Conservation (phyloP, 805 yeast genomes). For the Cyberlindnera suaveolens region DNA sequence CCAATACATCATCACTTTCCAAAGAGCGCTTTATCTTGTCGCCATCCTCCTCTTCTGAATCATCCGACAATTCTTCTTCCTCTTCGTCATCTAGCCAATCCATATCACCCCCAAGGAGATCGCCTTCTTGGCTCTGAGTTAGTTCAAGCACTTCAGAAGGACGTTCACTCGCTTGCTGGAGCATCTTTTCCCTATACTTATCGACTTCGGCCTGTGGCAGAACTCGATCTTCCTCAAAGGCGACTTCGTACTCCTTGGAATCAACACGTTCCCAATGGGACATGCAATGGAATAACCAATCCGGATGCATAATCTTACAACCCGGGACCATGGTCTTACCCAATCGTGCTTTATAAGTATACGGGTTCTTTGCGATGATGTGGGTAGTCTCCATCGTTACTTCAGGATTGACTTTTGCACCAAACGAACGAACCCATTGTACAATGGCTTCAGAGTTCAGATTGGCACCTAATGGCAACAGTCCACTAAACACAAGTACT, state of each 20-base stretch:
- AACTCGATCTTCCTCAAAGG: conserved; percentile 42
- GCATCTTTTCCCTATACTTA: conserved; percentile 26
- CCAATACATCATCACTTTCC: not conserved
- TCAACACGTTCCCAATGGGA: conserved; percentile 73
- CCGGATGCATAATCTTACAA: conserved; percentile 79
- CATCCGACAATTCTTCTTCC: conserved; percentile 36
- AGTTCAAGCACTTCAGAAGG: conserved; percentile 13
- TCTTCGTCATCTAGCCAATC: conserved; percentile 31
- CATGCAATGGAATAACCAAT: conserved; percentile 87
- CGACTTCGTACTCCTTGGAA: conserved; percentile 51
- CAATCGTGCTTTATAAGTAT: conserved; percentile 77
- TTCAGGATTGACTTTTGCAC: conserved; percentile 75
- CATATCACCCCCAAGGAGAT: conserved; percentile 26
- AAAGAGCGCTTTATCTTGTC: conserved; percentile 11
- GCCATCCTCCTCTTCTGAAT: conserved; percentile 17
- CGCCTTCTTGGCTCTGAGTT: conserved; percentile 38
- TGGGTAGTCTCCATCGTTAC: conserved; percentile 76
- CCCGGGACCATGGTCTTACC: conserved; percentile 57
- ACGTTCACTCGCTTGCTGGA: conserved; percentile 17
- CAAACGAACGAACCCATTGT: conserved; percentile 87
- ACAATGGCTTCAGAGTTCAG: conserved; percentile 79
- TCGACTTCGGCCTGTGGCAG: conserved; percentile 35
- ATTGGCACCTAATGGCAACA: conserved; percentile 78
- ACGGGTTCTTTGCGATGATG: conserved; percentile 73
- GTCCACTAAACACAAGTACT: conserved; percentile 75